Percentiles rank a stretch among this genome's conserved stretches.
Conservation (phyloP, 306 rosid genomes). For the Luffa acutangula region DNA sequence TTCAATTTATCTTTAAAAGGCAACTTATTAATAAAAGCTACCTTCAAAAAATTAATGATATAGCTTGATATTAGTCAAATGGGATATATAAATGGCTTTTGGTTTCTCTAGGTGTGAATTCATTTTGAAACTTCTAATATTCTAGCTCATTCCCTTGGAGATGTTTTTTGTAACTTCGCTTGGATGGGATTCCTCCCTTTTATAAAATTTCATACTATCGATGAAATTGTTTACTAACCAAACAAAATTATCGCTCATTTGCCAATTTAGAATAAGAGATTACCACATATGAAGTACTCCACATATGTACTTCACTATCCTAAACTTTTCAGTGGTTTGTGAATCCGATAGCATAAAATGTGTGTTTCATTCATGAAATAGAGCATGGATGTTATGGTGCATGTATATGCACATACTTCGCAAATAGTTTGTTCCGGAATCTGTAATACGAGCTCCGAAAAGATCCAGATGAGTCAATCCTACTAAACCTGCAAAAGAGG, state of each 20-base stretch:
- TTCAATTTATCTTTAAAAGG: neutral
- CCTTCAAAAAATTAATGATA: neutral
- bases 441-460: conserved; percentile 86
- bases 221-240: no score
- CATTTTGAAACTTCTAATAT: neutral
- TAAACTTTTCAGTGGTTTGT: neutral
- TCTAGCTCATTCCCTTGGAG: neutral
- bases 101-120: neutral
- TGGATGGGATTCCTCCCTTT: no score
- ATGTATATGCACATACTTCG: conserved; percentile 40
- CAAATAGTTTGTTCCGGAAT: conserved; percentile 64
- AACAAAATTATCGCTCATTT: neutral
- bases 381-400: neutral
- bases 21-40: neutral
- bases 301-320: neutral
- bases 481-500: conserved; percentile 54
- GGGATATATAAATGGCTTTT: neutral
- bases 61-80: neutral
- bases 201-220: no score
- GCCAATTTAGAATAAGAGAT: neutral
- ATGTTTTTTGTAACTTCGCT: no score
- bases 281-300: neutral
- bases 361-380: neutral
- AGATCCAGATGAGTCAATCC: conserved; percentile 84
- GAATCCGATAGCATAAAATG: neutral